These are phyloP conservation scores for Pseudogymnoascus sp. DNA, from an alignment of 2,329 filamentous ascomycete genomes.

Conservation along the genomic window DNA sequence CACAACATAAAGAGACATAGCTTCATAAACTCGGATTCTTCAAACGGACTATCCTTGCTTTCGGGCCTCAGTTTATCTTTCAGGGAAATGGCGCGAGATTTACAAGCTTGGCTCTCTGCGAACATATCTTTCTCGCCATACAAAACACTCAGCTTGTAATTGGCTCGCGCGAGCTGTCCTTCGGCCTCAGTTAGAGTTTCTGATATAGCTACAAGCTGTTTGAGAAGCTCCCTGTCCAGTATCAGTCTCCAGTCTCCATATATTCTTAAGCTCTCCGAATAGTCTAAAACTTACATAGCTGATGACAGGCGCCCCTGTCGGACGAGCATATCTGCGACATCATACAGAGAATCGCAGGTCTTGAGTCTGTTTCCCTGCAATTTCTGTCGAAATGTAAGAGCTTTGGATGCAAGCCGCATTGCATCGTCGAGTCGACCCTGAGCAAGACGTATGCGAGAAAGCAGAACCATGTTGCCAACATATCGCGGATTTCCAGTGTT, in stretches of 20 bases:
- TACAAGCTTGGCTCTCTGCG: background rate
- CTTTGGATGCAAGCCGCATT: conserved; percentile 7
- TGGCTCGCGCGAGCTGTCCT: conserved; percentile 10
- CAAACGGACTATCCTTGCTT: background rate
- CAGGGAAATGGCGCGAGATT: background rate
- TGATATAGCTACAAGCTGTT: background rate
- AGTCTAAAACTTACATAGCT: conserved; percentile 4
- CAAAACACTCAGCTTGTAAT: conserved; percentile 6
- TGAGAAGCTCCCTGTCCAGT: conserved; percentile 9
- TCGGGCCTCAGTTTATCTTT: conserved; percentile 9
- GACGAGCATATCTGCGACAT: background rate
- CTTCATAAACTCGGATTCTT: conserved; percentile 10
- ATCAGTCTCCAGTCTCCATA: background rate
- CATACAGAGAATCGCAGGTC: conserved; percentile 10
- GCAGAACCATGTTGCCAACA: conserved; percentile 6
- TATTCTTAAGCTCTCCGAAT: too few species aligned
- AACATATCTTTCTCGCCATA: background rate
- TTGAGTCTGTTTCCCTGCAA: conserved; percentile 5
- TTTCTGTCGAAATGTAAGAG: conserved; percentile 6
- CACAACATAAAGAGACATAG: conserved; percentile 13
- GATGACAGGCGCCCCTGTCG: background rate
- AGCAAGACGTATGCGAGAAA: conserved; percentile 8
- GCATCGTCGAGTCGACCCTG: background rate
- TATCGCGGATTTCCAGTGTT: conserved; percentile 17
- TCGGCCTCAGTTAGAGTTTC: background rate